Conservation (phyloP, 2,329 filamentous ascomycete species). For the Mycosphaerella sp. region DNA sequence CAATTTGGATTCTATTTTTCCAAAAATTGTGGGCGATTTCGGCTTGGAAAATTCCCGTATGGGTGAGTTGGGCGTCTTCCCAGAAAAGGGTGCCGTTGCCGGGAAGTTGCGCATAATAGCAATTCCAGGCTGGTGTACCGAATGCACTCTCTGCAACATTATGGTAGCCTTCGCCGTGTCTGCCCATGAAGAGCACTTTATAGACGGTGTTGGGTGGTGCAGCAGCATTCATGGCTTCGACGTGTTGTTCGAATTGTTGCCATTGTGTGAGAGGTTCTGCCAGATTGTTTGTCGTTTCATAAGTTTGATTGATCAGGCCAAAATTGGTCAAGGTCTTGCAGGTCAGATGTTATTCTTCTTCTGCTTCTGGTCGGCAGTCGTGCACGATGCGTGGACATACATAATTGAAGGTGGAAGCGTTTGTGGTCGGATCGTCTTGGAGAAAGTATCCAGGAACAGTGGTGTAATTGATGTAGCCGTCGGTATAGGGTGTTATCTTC, state of each 20-base stretch:
- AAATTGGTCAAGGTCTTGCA: constrained; percentile 54
- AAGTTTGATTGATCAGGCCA: constrained; percentile 58
- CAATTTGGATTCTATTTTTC: constrained; percentile 46
- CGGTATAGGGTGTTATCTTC: constrained; percentile 5
- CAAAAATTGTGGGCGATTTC: constrained; percentile 56
- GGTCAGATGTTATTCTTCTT: not conserved
- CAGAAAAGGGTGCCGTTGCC: constrained; percentile 59
- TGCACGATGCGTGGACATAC: constrained; percentile 27
- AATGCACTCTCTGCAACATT: constrained; percentile 61
- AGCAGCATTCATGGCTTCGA: constrained; percentile 51
- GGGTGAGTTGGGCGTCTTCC: constrained; percentile 56
- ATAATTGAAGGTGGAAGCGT: constrained; percentile 56
- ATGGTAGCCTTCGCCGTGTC: constrained; percentile 62
- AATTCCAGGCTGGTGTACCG: constrained; percentile 62
- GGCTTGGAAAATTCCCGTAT: constrained; percentile 52
- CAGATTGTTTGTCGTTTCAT: constrained; percentile 46
- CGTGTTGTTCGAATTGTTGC: constrained; percentile 56
- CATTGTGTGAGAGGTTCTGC: constrained; percentile 52
- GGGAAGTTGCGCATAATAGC: constrained; percentile 57
- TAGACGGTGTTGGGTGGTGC: constrained; percentile 51
- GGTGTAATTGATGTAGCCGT: constrained; percentile 50
- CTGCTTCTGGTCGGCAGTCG: not conserved
- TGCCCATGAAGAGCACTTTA: constrained; percentile 62
- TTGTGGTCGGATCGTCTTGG: constrained; percentile 55
- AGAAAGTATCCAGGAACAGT: constrained; percentile 57